Evolutionary conservation across 2,329 filamentous ascomycete species (phyloP), one percentile per base, ranked within the genome.

Genomic region (Macrophomina tecta): DNA sequence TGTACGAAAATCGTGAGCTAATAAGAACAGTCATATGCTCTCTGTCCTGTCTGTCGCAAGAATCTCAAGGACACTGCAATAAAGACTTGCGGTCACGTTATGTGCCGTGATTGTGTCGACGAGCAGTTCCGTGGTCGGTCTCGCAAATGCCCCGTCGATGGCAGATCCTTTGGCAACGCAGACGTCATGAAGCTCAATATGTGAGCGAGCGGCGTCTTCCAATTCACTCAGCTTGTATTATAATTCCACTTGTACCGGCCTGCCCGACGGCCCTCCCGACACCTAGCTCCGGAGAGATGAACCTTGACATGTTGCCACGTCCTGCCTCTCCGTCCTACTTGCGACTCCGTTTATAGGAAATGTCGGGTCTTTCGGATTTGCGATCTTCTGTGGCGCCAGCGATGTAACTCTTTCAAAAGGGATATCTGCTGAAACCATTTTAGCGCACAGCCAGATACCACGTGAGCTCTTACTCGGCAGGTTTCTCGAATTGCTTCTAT

Each of bases 101-200:
- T 98, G 79, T 99, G 95, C 85, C 90, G 90, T 75, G 86, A 89
- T 56, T 99, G 95, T 76, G 91, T 98, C 30, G 92, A 97, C 70
- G 91, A 96, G 74, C 90, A 95, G 67, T 89, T 97, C 69, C 89
- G 88, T 53, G 97, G 95, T 74, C 91, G 95, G 42, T 94, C 94
- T 81, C 88, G 95, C 71, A 98, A 98, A 79, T 99, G 95, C 75
- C 95, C 95, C 2, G 94, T 92, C 72, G 99, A 96, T 83, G 93
- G 91, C 73, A 91, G 91, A 79, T 89, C 92, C 4, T 99, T 99
- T 77, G 94, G 97, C 74, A 91, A 89, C 77, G 91, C 91, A 79
- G 95, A 99, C 77, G 89, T 93, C 69, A 96, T 97, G 92, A 81
- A 75, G 40, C 80, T 84, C 52, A 76, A 78, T 68, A 60, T 68